Percentiles rank a stretch among this genome's conserved stretches.
Evolutionary conservation across 2,329 filamentous ascomycete genomes (phyloP).

Genomic region (Podosphaera xanthii): DNA sequence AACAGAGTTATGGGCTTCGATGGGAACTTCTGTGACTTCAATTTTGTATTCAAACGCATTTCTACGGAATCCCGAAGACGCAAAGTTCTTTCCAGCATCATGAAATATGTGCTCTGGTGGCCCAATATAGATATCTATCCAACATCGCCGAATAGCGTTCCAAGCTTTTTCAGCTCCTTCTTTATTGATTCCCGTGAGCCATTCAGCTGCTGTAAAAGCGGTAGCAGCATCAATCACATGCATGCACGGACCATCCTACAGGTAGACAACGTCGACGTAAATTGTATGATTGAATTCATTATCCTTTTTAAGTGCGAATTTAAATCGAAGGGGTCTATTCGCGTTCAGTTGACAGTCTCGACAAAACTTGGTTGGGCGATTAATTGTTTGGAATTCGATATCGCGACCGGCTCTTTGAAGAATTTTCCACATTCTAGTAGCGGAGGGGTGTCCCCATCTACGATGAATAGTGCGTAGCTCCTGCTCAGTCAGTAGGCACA

Average conservation of each 20-base stretch:
- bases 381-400: too few species aligned
- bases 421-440: background rate
- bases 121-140: background rate
- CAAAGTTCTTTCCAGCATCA: constrained; percentile 2
- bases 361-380: background rate
- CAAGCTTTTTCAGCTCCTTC: background rate
- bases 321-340: background rate
- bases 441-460: background rate
- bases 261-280: background rate
- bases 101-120: background rate
- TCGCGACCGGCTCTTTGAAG: background rate
- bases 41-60: background rate
- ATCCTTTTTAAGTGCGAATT: background rate
- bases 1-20: background rate
- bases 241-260: background rate
- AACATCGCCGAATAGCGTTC: background rate
- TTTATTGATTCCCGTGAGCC: background rate
- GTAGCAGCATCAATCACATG: background rate
- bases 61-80: background rate
- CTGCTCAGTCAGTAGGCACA: too few species aligned
- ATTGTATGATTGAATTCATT: background rate
- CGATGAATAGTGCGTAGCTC: background rate
- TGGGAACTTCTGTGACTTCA: background rate
- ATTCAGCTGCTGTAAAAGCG: background rate
- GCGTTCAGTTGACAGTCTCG: background rate